Evolutionary conservation across 2,329 filamentous ascomycete species (phyloP).

Genomic region (Aureobasidium lini): DNA sequence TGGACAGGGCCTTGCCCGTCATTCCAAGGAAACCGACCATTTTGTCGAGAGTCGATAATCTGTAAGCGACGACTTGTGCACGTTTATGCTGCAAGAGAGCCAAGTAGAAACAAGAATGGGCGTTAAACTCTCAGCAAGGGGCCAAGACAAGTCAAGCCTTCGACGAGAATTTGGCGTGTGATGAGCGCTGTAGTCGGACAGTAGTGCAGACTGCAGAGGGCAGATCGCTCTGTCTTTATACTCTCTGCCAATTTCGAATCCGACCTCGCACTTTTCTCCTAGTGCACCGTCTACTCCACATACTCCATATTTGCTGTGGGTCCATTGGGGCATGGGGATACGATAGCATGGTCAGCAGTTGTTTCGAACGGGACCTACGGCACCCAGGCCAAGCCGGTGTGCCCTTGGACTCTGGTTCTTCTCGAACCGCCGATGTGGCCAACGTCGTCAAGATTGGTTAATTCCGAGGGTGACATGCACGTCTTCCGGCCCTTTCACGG

Average conservation of each 20-base stretch:
- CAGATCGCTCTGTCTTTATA: conserved; percentile 13
- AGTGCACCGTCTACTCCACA: conserved; percentile 6
- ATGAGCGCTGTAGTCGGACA: conserved; percentile 5
- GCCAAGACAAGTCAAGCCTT: conserved; percentile 10
- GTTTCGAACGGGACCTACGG: conserved; percentile 3
- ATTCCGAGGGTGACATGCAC: background rate
- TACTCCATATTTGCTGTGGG: conserved; percentile 13
- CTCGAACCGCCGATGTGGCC: conserved; percentile 1
- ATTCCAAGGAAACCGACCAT: conserved; percentile 16
- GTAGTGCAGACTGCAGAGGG: conserved; percentile 2
- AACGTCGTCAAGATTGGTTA: conserved; percentile 5
- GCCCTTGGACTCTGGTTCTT: background rate
- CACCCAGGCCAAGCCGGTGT: conserved; percentile 6
- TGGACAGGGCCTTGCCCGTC: conserved; percentile 20
- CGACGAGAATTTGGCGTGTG: background rate
- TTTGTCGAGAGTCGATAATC: background rate
- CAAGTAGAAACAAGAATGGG: conserved; percentile 6
- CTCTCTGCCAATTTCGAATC: background rate
- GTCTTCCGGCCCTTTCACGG: conserved; percentile 9
- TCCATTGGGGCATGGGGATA: conserved; percentile 7
- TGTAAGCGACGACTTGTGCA: conserved; percentile 2
- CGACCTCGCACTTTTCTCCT: background rate
- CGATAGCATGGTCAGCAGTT: conserved; percentile 9
- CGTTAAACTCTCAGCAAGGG: background rate
- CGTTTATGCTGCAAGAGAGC: background rate